Base-by-base conservation (phyloP, 768 basidiomycete genomes). In the Pholiota microspora region DNA sequence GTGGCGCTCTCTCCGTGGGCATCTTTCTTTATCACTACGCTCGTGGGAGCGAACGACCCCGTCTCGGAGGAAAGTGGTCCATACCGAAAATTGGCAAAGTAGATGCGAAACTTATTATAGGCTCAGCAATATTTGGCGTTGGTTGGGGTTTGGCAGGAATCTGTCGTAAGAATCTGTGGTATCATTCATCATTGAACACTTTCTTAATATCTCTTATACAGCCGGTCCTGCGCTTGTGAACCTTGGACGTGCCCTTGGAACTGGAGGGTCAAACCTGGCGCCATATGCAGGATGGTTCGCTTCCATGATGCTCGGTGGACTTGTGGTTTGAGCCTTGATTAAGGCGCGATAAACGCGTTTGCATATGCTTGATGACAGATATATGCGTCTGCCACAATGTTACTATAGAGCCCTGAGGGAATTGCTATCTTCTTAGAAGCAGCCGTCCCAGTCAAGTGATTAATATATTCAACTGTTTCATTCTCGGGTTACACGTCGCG, bases 161-260 rank as follows among this genome's bases (percentile, higher is more conserved):
- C 45, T 86, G 85, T 65, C 84, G 84, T 85, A 67, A 64, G 84
- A 72, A 15, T 23, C 21, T 40, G 31, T 10, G 13, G 2, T 23
- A 36, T 18, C 24, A 38, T 48, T 34, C 28, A 36, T 34, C 10
- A 18, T 28, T 35, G 32, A 15, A 31, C 4, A 34, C 6, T 45
- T 9, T 32, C 32, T 54, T 13, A 13, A 29, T 36, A 15, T 0
- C 5, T 28, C 32, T 42, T 40, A 50, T 21, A 13, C 55, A 86
- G 84, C 83, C 55, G 85, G 84, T 15, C 83, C 85, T 7, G 82
- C 71, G n/a, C 68, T 86, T 15, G 77, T 86, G 28, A 86, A 85
- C 61, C 62, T 86, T 24, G 85, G 85, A 24, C 72, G 77, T 44
- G 76, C 78, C 9, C 53, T 84, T 24, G 66, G 60, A 9, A 64